Evolutionary conservation across 208 protist species (phyloP).

Genomic region (Trypanosomatidae sp.): DNA sequence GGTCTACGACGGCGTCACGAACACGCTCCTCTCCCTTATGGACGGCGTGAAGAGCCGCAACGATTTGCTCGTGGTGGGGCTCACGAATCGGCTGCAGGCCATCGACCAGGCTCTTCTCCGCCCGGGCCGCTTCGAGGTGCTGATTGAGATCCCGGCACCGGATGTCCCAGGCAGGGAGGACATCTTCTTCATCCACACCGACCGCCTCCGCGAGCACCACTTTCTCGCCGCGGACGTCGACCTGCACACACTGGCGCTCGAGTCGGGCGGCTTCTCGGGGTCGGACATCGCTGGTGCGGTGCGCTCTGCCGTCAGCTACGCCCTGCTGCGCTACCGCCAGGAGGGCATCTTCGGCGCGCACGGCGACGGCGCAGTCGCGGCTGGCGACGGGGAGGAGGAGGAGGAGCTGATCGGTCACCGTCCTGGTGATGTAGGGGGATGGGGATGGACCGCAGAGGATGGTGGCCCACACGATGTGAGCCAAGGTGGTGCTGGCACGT

Average conservation of each 20-base stretch:
- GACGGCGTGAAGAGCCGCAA: slow-evolving; percentile 82
- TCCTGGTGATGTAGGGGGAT: slow-evolving; percentile 3
- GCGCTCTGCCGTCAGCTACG: slow-evolving; percentile 79
- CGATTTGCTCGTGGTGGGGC: slow-evolving; percentile 95
- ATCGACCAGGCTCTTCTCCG: slow-evolving; percentile 93
- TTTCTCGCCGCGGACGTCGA: slow-evolving; percentile 86
- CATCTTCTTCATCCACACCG: slow-evolving; percentile 93
- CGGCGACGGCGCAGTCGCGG: background rate
- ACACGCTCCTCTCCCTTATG: slow-evolving; percentile 97
- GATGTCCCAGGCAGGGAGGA: too few relatives aligned
- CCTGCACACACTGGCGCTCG: slow-evolving; percentile 87
- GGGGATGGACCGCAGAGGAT: background rate
- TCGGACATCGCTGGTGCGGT: slow-evolving; percentile 93
- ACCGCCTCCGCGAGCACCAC: slow-evolving; percentile 79
- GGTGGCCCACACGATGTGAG: background rate
- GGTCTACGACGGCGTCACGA: slow-evolving; percentile 98
- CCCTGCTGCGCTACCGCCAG: slow-evolving; percentile 67
- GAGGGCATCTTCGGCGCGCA: slow-evolving; percentile 6
- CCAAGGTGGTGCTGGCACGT: too few relatives aligned
- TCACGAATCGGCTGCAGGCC: slow-evolving; percentile 92
- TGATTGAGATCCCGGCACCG: slow-evolving; percentile 93
- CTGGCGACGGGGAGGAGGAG: background rate
- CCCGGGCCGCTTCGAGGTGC: slow-evolving; percentile 93
- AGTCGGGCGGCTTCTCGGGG: slow-evolving; percentile 98
- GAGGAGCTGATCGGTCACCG: slow-evolving; percentile 18